Evolutionary conservation across 2,329 filamentous ascomycete genomes (phyloP).

Genomic region (Colletotrichum acutatum): DNA sequence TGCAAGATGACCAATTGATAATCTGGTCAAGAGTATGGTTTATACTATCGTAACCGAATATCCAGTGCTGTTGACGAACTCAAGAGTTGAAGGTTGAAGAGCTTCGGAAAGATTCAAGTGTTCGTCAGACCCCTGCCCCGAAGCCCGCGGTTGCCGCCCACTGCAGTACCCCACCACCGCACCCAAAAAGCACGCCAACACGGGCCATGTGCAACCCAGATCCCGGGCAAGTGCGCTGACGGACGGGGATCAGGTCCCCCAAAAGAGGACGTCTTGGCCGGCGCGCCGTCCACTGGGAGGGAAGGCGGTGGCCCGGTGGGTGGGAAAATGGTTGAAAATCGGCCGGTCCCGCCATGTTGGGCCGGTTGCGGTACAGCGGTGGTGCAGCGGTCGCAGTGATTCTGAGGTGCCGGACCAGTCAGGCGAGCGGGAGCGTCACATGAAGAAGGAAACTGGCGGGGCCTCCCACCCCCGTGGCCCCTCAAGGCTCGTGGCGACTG

Average conservation of each 20-base stretch:
- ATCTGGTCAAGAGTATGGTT: no score
- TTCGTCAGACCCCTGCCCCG: neutral
- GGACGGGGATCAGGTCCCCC: constrained; percentile 23
- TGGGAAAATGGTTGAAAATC: constrained; percentile 6
- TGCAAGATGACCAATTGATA: no score
- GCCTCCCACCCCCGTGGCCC: neutral
- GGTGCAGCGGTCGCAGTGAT: neutral
- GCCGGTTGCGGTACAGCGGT: constrained; percentile 22
- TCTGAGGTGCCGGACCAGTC: constrained; percentile 9
- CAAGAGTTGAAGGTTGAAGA: neutral
- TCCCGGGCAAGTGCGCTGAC: constrained; percentile 15
- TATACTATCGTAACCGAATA: no score
- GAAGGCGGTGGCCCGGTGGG: neutral
- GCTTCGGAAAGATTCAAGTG: neutral
- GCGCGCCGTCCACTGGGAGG: constrained; percentile 16
- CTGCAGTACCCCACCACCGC: neutral
- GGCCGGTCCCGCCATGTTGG: constrained; percentile 32
- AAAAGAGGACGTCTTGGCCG: constrained; percentile 13
- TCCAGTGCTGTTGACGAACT: no score
- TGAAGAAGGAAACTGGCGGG: constrained; percentile 7
- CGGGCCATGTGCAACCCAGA: constrained; percentile 30
- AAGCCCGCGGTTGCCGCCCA: constrained; percentile 13
- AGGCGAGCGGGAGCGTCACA: constrained; percentile 26
- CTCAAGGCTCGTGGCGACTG: constrained; percentile 17
- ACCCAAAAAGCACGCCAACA: constrained; percentile 17